A percentile compares a stretch with the other conserved stretches of the same genome.
phyloP scores from a whole-genome alignment of 352 stramenopile genomes.

The Phytophthora pseudosyringae region DNA sequence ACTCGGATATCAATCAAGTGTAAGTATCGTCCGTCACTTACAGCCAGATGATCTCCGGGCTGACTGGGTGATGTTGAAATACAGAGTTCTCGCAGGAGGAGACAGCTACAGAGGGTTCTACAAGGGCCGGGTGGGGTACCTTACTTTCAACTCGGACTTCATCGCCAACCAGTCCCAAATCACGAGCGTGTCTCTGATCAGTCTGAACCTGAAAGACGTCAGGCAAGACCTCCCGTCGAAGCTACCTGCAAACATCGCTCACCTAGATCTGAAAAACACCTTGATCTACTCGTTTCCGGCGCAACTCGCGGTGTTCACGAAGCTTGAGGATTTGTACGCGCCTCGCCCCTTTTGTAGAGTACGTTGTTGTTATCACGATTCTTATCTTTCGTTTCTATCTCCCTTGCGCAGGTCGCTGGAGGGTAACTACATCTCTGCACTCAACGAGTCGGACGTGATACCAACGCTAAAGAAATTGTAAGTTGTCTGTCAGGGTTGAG shows the following conservation, averaged over 20 bases:
- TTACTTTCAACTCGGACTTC: slow-evolving; percentile 32
- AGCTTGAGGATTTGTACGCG: slow-evolving; percentile 24
- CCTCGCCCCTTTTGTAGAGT: not conserved
- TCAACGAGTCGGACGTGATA: slow-evolving; percentile 24
- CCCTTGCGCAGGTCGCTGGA: slow-evolving; percentile 22
- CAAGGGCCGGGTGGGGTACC: slow-evolving; percentile 35
- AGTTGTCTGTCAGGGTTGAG: slow-evolving; percentile 1
- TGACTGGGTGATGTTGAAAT: slow-evolving; percentile 12
- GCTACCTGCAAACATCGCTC: slow-evolving; percentile 22
- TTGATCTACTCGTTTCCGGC: slow-evolving; percentile 33
- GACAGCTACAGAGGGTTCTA: slow-evolving; percentile 23
- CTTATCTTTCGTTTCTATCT: not conserved
- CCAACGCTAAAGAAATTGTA: slow-evolving; percentile 30
- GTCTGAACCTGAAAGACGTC: slow-evolving; percentile 31
- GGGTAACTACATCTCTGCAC: slow-evolving; percentile 29
- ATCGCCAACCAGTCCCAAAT: slow-evolving; percentile 36
- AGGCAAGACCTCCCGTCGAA: slow-evolving; percentile 19
- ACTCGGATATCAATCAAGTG: slow-evolving; percentile 25
- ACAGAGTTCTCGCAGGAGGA: slow-evolving; percentile 19
- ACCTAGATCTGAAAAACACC: slow-evolving; percentile 32
- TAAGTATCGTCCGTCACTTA: slow-evolving; percentile 4
- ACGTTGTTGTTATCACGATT: not conserved
- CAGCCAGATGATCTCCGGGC: not conserved
- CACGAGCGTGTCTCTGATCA: slow-evolving; percentile 34
- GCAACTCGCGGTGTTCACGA: slow-evolving; percentile 19